Conservation (phyloP, 495 filamentous ascomycete genomes). For the Penicillium samsonianum region DNA sequence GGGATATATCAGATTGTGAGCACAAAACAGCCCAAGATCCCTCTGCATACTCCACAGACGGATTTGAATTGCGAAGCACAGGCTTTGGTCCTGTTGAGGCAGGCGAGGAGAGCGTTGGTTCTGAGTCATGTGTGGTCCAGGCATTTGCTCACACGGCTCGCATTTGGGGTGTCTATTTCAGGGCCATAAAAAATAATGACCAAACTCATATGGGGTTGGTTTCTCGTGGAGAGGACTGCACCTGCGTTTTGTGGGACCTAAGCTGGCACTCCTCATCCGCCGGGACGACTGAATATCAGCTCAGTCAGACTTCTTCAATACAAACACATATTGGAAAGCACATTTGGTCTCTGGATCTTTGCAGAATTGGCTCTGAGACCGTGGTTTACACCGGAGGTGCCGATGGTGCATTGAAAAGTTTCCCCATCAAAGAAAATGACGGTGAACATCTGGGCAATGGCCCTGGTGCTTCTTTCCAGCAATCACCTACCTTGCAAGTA, state of each 20-base stretch:
- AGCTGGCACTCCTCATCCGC: slow-evolving; percentile 30
- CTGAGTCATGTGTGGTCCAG: slow-evolving; percentile 55
- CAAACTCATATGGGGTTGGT: slow-evolving; percentile 49
- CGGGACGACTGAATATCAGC: slow-evolving; percentile 29
- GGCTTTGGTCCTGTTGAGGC: slow-evolving; percentile 37
- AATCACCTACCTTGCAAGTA: background rate
- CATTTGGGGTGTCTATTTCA: slow-evolving; percentile 83
- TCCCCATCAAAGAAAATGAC: slow-evolving; percentile 20
- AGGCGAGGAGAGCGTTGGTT: slow-evolving; percentile 23
- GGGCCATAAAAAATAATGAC: slow-evolving; percentile 29
- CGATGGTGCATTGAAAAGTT: slow-evolving; percentile 63
- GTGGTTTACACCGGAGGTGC: slow-evolving; percentile 80
- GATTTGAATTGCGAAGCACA: slow-evolving; percentile 45
- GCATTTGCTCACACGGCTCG: slow-evolving; percentile 84
- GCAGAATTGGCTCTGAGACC: slow-evolving; percentile 23
- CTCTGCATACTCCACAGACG: slow-evolving; percentile 46
- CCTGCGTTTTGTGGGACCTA: slow-evolving; percentile 69
- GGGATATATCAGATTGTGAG: slow-evolving; percentile 70
- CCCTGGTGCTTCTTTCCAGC: background rate
- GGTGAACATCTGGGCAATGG: background rate
- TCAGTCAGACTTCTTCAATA: slow-evolving; percentile 55
- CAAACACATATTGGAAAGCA: slow-evolving; percentile 81
- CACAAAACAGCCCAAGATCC: slow-evolving; percentile 31
- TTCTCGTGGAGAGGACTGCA: slow-evolving; percentile 80
- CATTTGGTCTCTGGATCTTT: slow-evolving; percentile 74